Evolutionary conservation across 345 rosid genomes (phyloP).

Genomic region (Murraya paniculata): DNA sequence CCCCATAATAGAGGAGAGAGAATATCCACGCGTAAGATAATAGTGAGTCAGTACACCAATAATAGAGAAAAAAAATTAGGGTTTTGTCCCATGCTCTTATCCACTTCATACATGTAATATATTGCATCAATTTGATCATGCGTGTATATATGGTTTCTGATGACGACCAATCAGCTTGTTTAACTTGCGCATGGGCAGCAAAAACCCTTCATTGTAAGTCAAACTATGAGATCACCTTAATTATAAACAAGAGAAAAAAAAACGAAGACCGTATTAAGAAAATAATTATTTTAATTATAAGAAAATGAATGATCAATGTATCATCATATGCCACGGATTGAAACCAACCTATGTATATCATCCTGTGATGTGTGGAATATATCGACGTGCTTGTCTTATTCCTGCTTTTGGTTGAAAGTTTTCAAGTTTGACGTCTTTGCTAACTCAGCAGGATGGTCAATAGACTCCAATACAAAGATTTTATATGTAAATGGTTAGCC

Average conservation of each 20-base stretch:
- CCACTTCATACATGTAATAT: not conserved
- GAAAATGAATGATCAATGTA: constrained; percentile 8
- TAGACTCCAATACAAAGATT: not conserved
- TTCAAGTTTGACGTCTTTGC: not conserved
- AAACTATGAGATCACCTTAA: constrained; percentile 3
- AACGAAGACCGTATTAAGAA: not conserved
- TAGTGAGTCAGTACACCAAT: constrained; percentile 4
- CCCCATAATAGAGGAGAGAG: constrained; percentile 35
- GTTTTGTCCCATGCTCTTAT: constrained; percentile 6
- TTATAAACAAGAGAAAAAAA: not conserved
- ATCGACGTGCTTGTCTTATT: constrained; percentile 8
- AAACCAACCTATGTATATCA: not conserved
- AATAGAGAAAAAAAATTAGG: not conserved
- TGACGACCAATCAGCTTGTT: not conserved
- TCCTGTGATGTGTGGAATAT: constrained; percentile 8
- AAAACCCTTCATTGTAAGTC: constrained; percentile 10
- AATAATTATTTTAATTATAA: not conserved
- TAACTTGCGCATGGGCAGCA: constrained; percentile 17
- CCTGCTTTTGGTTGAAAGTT: not conserved
- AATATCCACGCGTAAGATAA: not conserved
- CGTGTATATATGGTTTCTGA: not conserved
- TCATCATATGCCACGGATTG: constrained; percentile 11
- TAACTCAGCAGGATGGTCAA: not conserved
- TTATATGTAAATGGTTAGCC: not conserved
- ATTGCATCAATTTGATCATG: not conserved